Percentiles rank a stretch among this genome's conserved stretches.
Conservation (phyloP, 768 basidiomycete genomes). For the Ramaria rubella region DNA sequence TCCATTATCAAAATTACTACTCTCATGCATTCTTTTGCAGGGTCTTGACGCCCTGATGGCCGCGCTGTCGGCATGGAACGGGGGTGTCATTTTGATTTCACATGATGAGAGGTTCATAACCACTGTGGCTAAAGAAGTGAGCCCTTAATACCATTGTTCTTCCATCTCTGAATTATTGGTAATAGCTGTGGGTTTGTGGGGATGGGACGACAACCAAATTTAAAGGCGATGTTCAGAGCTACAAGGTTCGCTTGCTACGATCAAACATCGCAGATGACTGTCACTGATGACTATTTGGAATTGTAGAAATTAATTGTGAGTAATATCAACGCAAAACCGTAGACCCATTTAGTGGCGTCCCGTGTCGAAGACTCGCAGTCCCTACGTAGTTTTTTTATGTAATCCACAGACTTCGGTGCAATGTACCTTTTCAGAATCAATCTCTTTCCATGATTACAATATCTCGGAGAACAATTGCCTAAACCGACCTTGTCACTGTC, state of each 20-base stretch:
- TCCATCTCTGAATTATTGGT: background rate
- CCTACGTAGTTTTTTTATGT: too few relatives aligned
- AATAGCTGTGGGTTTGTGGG: conserved; percentile 87
- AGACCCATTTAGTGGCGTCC: too few relatives aligned
- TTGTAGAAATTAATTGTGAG: conserved; percentile 65
- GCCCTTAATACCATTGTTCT: conserved; percentile 18
- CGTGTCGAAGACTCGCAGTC: too few relatives aligned
- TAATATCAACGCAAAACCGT: conserved; percentile 56
- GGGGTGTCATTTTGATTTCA: conserved; percentile 87
- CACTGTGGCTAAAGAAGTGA: conserved; percentile 75
- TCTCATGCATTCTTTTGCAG: conserved; percentile 30
- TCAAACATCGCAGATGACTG: background rate
- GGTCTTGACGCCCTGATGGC: conserved; percentile 94
- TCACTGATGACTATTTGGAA: conserved; percentile 3
- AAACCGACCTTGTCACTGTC: too few relatives aligned
- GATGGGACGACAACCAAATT: conserved; percentile 78
- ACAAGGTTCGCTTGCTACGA: conserved; percentile 55
- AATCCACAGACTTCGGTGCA: too few relatives aligned
- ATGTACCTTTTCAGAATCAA: too few relatives aligned
- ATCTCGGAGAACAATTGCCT: too few relatives aligned
- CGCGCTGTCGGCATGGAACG: conserved; percentile 75
- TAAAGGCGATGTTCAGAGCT: conserved; percentile 82
- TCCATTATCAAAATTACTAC: background rate
- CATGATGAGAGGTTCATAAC: conserved; percentile 97
- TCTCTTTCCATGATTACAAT: too few relatives aligned